These are phyloP conservation scores for Asterochloris sp. DNA, from an alignment of 139 green algal genomes.

Conservation along the genomic window DNA sequence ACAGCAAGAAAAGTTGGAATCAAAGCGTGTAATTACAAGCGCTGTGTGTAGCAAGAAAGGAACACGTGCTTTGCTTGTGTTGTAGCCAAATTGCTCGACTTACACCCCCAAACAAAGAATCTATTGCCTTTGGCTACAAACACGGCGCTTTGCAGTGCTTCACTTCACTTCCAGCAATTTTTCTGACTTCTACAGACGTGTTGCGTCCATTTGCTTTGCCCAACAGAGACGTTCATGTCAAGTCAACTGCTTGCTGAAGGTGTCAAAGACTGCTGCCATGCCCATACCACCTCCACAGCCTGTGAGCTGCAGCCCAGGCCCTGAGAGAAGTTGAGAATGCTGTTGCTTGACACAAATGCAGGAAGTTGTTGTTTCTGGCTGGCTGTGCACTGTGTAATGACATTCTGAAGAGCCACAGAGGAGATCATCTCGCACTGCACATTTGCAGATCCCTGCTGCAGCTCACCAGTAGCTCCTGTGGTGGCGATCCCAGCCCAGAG, in stretches of 20 bases:
- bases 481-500: slow-evolving; percentile 42
- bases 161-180: too few relatives aligned
- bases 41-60: too few relatives aligned
- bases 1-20: not conserved
- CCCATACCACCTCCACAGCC: not conserved
- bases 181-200: too few relatives aligned
- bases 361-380: not conserved
- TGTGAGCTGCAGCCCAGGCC: not conserved
- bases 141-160: too few relatives aligned
- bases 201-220: too few relatives aligned
- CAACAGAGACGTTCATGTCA: too few relatives aligned
- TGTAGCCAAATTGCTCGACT: too few relatives aligned
- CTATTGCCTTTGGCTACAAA: too few relatives aligned
- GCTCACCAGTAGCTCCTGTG: slow-evolving; percentile 41
- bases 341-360: not conserved
- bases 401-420: not conserved
- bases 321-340: not conserved
- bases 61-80: too few relatives aligned
- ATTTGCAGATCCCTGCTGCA: not conserved
- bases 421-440: not conserved
- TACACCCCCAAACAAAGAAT: too few relatives aligned
- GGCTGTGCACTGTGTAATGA: not conserved
- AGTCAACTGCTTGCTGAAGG: too few relatives aligned
- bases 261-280: too few relatives aligned
- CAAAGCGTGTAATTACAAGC: not conserved